Evolutionary conservation across 305 asterid species (phyloP), one percentile per base, ranked within the genome.

Genomic region (Solanum aculeatissimum): DNA sequence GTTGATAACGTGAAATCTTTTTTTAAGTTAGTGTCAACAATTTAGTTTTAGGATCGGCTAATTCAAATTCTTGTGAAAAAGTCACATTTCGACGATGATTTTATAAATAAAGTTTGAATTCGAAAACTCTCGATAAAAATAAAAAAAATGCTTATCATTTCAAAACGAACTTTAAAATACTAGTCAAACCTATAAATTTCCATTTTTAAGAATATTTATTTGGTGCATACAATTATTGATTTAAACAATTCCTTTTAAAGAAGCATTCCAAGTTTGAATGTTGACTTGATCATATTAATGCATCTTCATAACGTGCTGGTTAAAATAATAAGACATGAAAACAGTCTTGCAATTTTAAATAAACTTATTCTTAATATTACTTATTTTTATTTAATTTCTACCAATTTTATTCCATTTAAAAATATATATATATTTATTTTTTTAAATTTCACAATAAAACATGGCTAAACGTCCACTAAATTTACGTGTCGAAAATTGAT

Each of bases 61-160:
- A 25, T 13, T 15, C 8, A 2, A 25, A 25, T 13, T 62, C 2
- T 62, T 25, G 15, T 25, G 6, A 2, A 2, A 2, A 62, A 25
- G 19, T 62, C 2, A 25, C 3, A 5, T 2, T 2, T 62, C 13
- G 19, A 21, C 13, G 19, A 21, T 12, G 1, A 62, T 25, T 62
- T 62, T 0, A 1, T 62, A 25, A 25, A 62, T 21, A 62, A 23
- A 12, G 0, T 62, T 25, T 62, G 32, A 58, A 57, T 0, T 1
- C 1, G 4, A 60, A 60, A 60, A 0, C 9, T 12, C 1, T 62
- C 15, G 2, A 25, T 23, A 62, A 62, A 25, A 62, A 12, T 51
- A 7, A 5, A 14, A 14, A 19, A 3, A 0, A 0, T 15, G 15
- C 8, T 51, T 51, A 51, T 0, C 8, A 14, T 4, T 13, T 7